phyloP scores from a whole-genome alignment of 306 rosid genomes.

The Casuarina cunninghamiana region DNA sequence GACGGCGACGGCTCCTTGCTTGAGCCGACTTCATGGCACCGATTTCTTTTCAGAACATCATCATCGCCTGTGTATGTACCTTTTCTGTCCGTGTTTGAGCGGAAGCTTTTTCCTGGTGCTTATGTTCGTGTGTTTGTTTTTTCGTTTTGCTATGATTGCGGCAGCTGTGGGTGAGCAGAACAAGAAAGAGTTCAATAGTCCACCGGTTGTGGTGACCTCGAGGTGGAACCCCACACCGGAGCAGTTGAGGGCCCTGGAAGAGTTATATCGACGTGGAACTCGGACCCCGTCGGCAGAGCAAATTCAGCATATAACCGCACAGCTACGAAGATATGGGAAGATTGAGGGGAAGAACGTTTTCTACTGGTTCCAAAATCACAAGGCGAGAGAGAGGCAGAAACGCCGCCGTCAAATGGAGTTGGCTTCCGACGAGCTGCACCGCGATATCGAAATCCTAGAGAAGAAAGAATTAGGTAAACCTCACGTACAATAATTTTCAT shows the following conservation, averaged over 20 bases:
- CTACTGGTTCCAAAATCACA: conserved; percentile 97
- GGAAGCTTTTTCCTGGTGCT: neutral
- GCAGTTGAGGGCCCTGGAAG: conserved; percentile 81
- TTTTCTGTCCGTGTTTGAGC: neutral
- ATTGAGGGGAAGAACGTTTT: conserved; percentile 96
- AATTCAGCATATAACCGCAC: conserved; percentile 86
- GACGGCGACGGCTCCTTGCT: conserved; percentile 42
- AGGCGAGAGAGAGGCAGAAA: conserved; percentile 93
- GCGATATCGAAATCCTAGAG: conserved; percentile 39
- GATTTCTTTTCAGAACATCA: conserved; percentile 67
- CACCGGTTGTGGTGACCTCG: conserved; percentile 75
- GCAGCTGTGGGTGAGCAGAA: conserved; percentile 47
- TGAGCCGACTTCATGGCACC: conserved; percentile 36
- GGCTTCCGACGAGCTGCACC: conserved; percentile 28
- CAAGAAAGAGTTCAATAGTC: conserved; percentile 51
- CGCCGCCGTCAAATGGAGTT: conserved; percentile 96
- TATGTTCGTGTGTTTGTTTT: neutral
- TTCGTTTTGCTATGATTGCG: conserved; percentile 1
- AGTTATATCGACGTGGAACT: conserved; percentile 75
- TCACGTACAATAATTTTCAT: neutral
- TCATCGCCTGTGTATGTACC: conserved; percentile 48
- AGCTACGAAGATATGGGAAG: conserved; percentile 78
- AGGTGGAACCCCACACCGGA: conserved; percentile 98
- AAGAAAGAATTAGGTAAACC: conserved; percentile 54
- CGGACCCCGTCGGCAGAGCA: conserved; percentile 94